Evolutionary conservation across 1,284 basidiomycete genomes (phyloP), one percentile per base, ranked within the genome.

Genomic region (Ganoderma sinense): DNA sequence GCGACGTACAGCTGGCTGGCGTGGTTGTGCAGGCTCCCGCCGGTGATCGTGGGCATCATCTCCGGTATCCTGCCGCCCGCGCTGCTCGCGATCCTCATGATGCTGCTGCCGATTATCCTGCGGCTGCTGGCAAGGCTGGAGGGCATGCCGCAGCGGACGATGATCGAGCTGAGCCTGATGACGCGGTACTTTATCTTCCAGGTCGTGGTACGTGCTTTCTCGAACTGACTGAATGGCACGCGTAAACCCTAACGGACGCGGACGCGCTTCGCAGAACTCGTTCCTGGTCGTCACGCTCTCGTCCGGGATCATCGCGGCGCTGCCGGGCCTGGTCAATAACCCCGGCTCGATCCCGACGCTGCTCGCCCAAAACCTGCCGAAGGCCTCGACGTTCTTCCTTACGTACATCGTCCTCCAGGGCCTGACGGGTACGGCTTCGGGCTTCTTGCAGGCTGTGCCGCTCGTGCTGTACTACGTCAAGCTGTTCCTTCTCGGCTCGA

Each of bases 351-450:
- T 93, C 36, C 91, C 95, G 0, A 85, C 82, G 0, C 81, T 94
- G 10, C 85, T 98, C 61, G 93, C 96, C 0, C 73, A 81, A 45
- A 90, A 95, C 65, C 84, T 99, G 26, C 97, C 97, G 0, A 81
- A 87, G 71, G 94, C 96, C 0, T 95, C 94, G 23, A 97, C 91
- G 69, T 99, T 98, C 89, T 98, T 98, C 92, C 86, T 99, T 65
- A 97, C 95, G 83, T 93, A 90, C 74, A 82, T 91, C 68, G 79
- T 92, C 64, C 81, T 94, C 33, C 91, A 93, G 81, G 91, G 91
- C 69, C 87, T 97, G 55, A 82, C 94, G 5, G 92, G 89, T 11
- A 89, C 91, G 0, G 95, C 94, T 1, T 88, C 91, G 65, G 89
- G 92, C 13, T 95, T 98, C 81, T 84, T 97, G 55, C 94, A 94